Evolutionary conservation across 2,329 filamentous ascomycete genomes (phyloP).

Genomic region (Shiraia sp.): DNA sequence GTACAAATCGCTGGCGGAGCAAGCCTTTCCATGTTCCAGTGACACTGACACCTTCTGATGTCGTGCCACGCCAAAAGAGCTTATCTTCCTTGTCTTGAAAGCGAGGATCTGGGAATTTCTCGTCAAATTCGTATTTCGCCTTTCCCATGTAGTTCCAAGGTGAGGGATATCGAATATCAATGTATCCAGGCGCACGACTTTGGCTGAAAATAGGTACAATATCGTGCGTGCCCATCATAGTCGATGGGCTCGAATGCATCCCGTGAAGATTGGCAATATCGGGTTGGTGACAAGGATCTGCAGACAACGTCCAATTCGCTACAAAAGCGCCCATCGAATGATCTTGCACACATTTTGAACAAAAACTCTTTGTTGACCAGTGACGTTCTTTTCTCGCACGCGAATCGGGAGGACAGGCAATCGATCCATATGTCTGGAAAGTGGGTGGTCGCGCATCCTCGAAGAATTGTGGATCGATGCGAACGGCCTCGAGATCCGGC

Average conservation of each 20-base stretch:
- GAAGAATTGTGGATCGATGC: constrained; percentile 34
- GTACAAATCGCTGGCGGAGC: constrained; percentile 72
- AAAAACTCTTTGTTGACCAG: constrained; percentile 68
- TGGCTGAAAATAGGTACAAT: constrained; percentile 77
- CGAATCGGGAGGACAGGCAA: constrained; percentile 66
- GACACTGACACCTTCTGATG: constrained; percentile 56
- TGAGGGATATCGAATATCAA: constrained; percentile 75
- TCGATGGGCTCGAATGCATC: constrained; percentile 68
- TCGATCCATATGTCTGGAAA: constrained; percentile 48
- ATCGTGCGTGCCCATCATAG: constrained; percentile 64
- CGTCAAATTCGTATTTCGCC: constrained; percentile 55
- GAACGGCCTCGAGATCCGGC: constrained; percentile 28
- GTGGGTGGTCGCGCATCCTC: constrained; percentile 42
- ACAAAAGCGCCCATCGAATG: constrained; percentile 72
- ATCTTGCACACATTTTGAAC: constrained; percentile 63
- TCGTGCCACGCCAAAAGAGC: constrained; percentile 76
- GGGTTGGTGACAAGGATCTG: constrained; percentile 75
- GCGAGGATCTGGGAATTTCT: constrained; percentile 54
- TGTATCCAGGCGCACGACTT: constrained; percentile 71
- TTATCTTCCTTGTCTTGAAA: constrained; percentile 67
- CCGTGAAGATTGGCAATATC: constrained; percentile 75
- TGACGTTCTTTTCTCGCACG: constrained; percentile 61
- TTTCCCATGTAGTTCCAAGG: constrained; percentile 66
- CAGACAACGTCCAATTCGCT: constrained; percentile 65
- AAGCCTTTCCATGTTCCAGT: constrained; percentile 66